Base-by-base conservation (phyloP, 2,329 filamentous ascomycete species). In the Trichophyton schoenleinii region DNA sequence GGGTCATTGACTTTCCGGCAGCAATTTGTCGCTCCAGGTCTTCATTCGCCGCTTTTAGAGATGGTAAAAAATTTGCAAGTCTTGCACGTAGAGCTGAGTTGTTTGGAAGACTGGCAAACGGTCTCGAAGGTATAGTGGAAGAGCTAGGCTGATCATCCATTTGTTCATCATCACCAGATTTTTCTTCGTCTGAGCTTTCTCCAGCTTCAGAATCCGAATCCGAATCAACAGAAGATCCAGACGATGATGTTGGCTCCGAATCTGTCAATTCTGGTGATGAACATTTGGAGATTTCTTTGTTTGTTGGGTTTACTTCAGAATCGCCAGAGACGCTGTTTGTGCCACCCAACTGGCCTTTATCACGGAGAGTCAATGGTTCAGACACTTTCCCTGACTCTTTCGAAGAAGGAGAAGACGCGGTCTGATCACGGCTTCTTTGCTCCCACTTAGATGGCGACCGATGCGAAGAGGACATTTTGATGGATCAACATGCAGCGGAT, bases 11-110 rank as follows among this genome's bases (percentile, higher is more conserved):
- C 22, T 63, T 64, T 1, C 72, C 72, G 2, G 71, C 70, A 22
- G 70, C 70, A 63, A 77, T 73, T 38, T 74, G 68, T 59, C 66
- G 68, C 60, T 77, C 68, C 38, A 78, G 65, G 58, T 73, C 70
- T 46, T 74, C 72, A 68, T 78, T 78, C 31, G 76, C 76, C 59
- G 68, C 69, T 62, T 74, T 74, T 61, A 78, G 70, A 64, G 74
- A 67, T 8, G 76, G 76, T 42, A 78, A 63, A 64, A 78, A 78
- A 6, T 70, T 63, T 8, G 73, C 72, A 42, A 78, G 62, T 38
- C 75, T 71, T 20, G 72, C 69, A 42, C 75, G 64, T 3, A 78
- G 60, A 25, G 67, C 68, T 0, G 69, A 69, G 11, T 67, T 64
- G 13, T 65, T 65, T 2, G 70, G 58, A 31, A 71, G 64, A 22